These are phyloP conservation scores for Rhamnella rubrinervis DNA, from an alignment of 331 rosid species.

Conservation along the genomic window DNA sequence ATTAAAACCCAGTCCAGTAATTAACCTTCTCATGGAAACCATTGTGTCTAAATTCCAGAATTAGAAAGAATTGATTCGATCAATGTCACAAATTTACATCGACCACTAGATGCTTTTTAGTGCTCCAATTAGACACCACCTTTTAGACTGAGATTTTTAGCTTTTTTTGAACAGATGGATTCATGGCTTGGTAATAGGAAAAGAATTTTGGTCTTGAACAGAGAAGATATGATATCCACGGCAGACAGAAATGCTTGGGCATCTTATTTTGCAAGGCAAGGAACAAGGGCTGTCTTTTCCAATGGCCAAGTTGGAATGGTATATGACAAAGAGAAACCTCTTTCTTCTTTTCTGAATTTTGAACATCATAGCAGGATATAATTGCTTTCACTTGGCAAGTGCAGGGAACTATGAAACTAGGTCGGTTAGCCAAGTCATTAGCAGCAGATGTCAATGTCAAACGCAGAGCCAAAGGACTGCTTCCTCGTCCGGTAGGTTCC, in stretches of 20 bases:
- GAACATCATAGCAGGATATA: constrained; percentile 18
- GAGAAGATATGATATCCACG: constrained; percentile 93
- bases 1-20: neutral
- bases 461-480: constrained; percentile 92
- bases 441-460: constrained; percentile 87
- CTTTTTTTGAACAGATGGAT: constrained; percentile 68
- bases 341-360: constrained; percentile 22
- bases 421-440: constrained; percentile 71
- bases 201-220: constrained; percentile 87
- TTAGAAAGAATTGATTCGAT: too few relatives aligned
- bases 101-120: neutral
- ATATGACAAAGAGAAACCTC: constrained; percentile 14
- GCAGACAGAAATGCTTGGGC: constrained; percentile 98
- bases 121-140: constrained; percentile 3
- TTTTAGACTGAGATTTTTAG: constrained; percentile 6
- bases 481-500: constrained; percentile 77
- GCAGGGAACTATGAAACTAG: constrained; percentile 86
- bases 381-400: constrained; percentile 28
- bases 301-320: constrained; percentile 97
- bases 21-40: too few relatives aligned
- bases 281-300: constrained; percentile 73
- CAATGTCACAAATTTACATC: too few relatives aligned
- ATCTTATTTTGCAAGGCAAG: constrained; percentile 61
- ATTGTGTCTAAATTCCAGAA: too few relatives aligned
- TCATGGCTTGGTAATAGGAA: constrained; percentile 83